Percentiles rank a stretch among this genome's conserved stretches.
Conservation (phyloP, 352 stramenopile genomes). For the Pythium dissimile region DNA sequence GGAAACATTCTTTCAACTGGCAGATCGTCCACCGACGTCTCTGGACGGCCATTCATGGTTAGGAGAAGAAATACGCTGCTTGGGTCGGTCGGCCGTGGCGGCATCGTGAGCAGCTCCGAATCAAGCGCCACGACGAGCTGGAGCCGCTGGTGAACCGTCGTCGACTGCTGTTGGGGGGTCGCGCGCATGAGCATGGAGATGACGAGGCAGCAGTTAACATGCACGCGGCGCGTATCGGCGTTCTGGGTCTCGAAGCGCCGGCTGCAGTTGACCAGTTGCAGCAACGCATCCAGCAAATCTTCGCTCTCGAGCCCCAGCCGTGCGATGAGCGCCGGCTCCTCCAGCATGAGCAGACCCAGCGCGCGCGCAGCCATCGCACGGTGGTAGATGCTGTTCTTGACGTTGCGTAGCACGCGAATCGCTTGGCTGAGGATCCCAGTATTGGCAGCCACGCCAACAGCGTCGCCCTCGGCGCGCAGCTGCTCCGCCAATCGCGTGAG, state of each 20-base stretch:
- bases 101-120: conserved; percentile 63
- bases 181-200: conserved; percentile 83
- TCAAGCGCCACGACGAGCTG: conserved; percentile 63
- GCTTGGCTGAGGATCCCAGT: conserved; percentile 26
- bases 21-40: conserved; percentile 13
- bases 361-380: conserved; percentile 59
- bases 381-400: conserved; percentile 66
- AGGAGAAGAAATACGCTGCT: conserved; percentile 46
- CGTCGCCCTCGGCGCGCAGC: conserved; percentile 1
- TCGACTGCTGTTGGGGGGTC: conserved; percentile 22
- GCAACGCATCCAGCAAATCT: conserved; percentile 64
- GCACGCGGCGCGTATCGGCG: conserved; percentile 55
- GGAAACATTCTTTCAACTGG: not conserved
- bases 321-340: conserved; percentile 28
- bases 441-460: not conserved
- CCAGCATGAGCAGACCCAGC: conserved; percentile 59
- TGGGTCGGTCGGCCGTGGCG: conserved; percentile 34
- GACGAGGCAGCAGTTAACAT: conserved; percentile 83
- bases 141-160: conserved; percentile 13
- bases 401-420: conserved; percentile 48
- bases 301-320: conserved; percentile 60
- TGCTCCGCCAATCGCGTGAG: not conserved
- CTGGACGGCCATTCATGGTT: conserved; percentile 43
- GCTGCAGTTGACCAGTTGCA: conserved; percentile 69
- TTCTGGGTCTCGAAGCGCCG: conserved; percentile 41